Conservation (phyloP, 768 basidiomycete species). For the Rhodotorula graminis region DNA sequence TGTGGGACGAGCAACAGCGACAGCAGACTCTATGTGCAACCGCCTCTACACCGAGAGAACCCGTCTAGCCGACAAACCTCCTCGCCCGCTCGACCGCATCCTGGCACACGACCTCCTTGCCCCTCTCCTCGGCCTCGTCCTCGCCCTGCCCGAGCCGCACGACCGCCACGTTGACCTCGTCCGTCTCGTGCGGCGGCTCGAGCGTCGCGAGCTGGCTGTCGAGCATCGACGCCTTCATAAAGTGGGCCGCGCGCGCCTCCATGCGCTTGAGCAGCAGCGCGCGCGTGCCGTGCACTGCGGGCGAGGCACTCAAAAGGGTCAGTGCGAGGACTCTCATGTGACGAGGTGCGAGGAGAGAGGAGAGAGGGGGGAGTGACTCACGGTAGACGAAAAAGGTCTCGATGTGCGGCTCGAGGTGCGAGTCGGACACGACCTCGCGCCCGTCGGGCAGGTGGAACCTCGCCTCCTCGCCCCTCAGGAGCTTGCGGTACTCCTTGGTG, state of each 20-base stretch:
- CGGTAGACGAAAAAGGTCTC: constrained; percentile 73
- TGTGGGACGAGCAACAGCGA: neutral
- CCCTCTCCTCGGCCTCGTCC: constrained; percentile 22
- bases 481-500: constrained; percentile 72
- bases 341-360: neutral
- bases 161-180: constrained; percentile 29
- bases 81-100: constrained; percentile 12
- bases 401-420: constrained; percentile 44
- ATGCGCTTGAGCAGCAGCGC: constrained; percentile 62
- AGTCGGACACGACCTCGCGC: constrained; percentile 10
- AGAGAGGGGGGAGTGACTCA: constrained; percentile 13
- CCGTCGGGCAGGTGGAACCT: constrained; percentile 28
- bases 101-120: constrained; percentile 12
- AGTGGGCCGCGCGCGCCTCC: constrained; percentile 63
- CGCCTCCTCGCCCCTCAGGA: constrained; percentile 61
- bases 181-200: constrained; percentile 56
- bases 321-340: neutral
- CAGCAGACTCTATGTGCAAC: neutral
- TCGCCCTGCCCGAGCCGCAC: constrained; percentile 27
- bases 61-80: neutral
- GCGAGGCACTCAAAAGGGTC: neutral
- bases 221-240: constrained; percentile 77
- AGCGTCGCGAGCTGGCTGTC: constrained; percentile 69
- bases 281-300: constrained; percentile 57
- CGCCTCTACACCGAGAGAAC: too few relatives aligned